phyloP scores from a whole-genome alignment of 441 rosid genomes.

The Pelargonium myrrhifolium region DNA sequence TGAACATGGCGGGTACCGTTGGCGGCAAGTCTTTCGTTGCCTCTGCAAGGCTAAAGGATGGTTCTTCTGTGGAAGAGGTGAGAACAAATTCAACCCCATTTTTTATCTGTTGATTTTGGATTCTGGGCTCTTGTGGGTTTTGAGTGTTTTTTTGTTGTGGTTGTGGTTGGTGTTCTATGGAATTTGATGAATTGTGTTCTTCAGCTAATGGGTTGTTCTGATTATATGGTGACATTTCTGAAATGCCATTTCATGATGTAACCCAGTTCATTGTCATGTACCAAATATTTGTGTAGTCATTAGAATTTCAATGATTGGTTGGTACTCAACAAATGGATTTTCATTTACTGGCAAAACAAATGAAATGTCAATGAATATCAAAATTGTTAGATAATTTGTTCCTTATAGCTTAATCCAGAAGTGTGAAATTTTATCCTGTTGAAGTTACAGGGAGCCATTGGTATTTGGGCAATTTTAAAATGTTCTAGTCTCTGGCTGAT shows the following conservation, averaged over 20 bases:
- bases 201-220: conserved; percentile 5
- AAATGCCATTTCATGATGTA: no score
- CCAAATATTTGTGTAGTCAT: neutral
- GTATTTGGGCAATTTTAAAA: no score
- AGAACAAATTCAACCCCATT: conserved; percentile 8
- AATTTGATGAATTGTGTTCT: neutral
- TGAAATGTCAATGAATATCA: neutral
- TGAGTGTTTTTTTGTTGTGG: neutral
- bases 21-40: conserved; percentile 50
- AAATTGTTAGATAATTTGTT: neutral
- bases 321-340: neutral
- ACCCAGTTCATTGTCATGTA: neutral
- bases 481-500: no score
- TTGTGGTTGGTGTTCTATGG: neutral
- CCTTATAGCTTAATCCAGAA: neutral
- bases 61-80: conserved; percentile 56
- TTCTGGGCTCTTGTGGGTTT: conserved; percentile 17
- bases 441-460: no score
- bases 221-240: neutral
- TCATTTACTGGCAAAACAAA: neutral
- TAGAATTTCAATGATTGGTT: neutral
- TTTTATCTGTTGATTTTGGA: neutral
- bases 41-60: conserved; percentile 59
- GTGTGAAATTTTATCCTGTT: no score
- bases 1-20: conserved; percentile 33